These are phyloP conservation scores for Galerina sulciceps DNA, from an alignment of 768 basidiomycete species.

Conservation along the genomic window DNA sequence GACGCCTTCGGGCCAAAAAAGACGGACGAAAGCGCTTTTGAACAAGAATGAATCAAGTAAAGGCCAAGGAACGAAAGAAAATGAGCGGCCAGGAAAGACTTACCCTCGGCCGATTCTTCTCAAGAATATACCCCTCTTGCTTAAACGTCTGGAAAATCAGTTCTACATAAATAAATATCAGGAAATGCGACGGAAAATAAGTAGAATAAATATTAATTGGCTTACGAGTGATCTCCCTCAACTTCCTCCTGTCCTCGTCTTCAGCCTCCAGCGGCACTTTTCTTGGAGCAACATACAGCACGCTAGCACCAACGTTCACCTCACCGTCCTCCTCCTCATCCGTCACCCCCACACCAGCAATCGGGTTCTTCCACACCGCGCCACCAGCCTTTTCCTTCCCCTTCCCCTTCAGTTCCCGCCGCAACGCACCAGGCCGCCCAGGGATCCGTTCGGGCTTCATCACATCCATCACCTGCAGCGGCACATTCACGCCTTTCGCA, in stretches of 20 bases:
- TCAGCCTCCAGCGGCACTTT: background rate
- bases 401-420: too few species aligned
- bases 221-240: constrained; percentile 35
- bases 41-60: too few species aligned
- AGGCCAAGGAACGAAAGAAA: too few species aligned
- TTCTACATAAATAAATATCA: constrained; percentile 31
- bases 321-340: background rate
- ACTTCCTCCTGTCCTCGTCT: constrained; percentile 15
- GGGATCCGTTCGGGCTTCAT: constrained; percentile 31
- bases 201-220: too few species aligned
- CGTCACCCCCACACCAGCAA: too few species aligned
- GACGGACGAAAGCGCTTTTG: too few species aligned
- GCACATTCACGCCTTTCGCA: constrained; percentile 27
- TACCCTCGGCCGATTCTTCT: constrained; percentile 53
- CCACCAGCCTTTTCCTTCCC: background rate
- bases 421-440: background rate
- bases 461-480: constrained; percentile 50
- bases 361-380: background rate
- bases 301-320: constrained; percentile 24
- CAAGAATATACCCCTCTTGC: constrained; percentile 45
- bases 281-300: constrained; percentile 24
- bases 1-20: too few species aligned
- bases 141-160: constrained; percentile 44
- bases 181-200: too few species aligned
- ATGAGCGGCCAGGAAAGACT: background rate